Percentiles rank a stretch among this genome's conserved stretches.
phyloP scores from a whole-genome alignment of 2,329 filamentous ascomycete genomes.

The Periconia sp. region DNA sequence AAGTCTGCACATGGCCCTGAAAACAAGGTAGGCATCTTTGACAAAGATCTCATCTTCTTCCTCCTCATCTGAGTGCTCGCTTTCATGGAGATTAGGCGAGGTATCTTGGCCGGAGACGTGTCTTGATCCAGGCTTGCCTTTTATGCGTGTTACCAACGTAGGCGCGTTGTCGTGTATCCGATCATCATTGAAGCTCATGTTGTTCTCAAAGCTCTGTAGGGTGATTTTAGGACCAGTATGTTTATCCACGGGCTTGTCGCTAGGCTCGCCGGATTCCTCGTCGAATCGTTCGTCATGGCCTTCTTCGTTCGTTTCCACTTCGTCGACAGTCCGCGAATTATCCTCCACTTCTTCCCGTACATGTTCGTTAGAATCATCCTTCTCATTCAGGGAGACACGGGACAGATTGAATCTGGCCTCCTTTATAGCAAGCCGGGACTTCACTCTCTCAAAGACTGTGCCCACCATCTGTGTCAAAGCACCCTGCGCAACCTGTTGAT shows the following conservation, averaged over 20 bases:
- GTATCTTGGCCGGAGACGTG: slow-evolving; percentile 53
- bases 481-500: slow-evolving; percentile 96
- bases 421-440: slow-evolving; percentile 83
- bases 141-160: slow-evolving; percentile 69
- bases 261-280: slow-evolving; percentile 44
- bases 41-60: slow-evolving; percentile 96
- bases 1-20: slow-evolving; percentile 95
- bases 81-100: slow-evolving; percentile 39
- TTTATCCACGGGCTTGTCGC: slow-evolving; percentile 53
- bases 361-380: slow-evolving; percentile 40
- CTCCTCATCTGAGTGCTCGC: slow-evolving; percentile 66
- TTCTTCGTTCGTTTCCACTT: slow-evolving; percentile 45
- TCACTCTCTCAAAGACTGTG: slow-evolving; percentile 95
- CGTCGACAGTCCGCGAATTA: slow-evolving; percentile 31
- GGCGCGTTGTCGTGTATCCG: slow-evolving; percentile 71
- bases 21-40: slow-evolving; percentile 95
- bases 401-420: slow-evolving; percentile 71
- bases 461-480: slow-evolving; percentile 98
- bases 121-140: slow-evolving; percentile 50
- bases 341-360: slow-evolving; percentile 29
- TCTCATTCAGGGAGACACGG: slow-evolving; percentile 50
- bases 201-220: slow-evolving; percentile 71
- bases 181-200: slow-evolving; percentile 69
- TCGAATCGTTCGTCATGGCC: slow-evolving; percentile 47
- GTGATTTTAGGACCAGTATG: slow-evolving; percentile 65